These are phyloP conservation scores for Chrysanthemum makinoi DNA, from an alignment of 129 eudicot species.

Conservation along the genomic window DNA sequence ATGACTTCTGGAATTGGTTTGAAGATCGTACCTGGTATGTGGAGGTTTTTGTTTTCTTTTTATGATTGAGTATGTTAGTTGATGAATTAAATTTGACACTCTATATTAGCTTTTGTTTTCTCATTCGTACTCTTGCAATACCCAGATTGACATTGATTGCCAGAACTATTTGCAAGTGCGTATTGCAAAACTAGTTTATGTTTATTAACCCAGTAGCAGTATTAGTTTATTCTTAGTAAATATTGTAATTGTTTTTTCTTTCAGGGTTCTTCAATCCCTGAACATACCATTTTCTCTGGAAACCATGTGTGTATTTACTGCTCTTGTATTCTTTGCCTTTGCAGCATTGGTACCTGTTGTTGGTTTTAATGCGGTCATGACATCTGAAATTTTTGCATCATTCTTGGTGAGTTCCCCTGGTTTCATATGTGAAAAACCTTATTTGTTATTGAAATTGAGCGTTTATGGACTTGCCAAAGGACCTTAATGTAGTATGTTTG, in stretches of 20 bases:
- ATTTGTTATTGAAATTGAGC: too few relatives aligned
- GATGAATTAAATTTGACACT: slow-evolving; percentile 20
- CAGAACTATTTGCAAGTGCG: slow-evolving; percentile 14
- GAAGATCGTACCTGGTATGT: slow-evolving; percentile 94
- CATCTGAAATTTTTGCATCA: too few relatives aligned
- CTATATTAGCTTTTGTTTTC: too few relatives aligned
- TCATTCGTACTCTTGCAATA: slow-evolving; percentile 16
- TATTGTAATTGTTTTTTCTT: slow-evolving; percentile 22
- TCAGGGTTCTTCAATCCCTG: slow-evolving; percentile 82
- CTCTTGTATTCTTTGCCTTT: slow-evolving; percentile 89
- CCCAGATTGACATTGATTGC: slow-evolving; percentile 15
- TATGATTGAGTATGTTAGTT: background rate
- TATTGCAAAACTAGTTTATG: background rate
- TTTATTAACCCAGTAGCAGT: background rate
- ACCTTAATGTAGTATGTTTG: too few relatives aligned
- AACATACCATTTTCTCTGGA: slow-evolving; percentile 96
- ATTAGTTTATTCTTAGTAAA: background rate
- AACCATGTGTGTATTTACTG: slow-evolving; percentile 97
- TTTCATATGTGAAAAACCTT: slow-evolving; percentile 17
- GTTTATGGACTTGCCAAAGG: too few relatives aligned
- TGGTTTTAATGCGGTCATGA: too few relatives aligned
- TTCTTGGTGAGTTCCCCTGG: too few relatives aligned
- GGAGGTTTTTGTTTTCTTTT: background rate
- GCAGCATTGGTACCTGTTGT: slow-evolving; percentile 99
- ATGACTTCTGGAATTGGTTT: slow-evolving; percentile 99